Evolutionary conservation across 139 green algal species (phyloP), one percentile per base, ranked within the genome.

Genomic region (Asterochloris erici): DNA sequence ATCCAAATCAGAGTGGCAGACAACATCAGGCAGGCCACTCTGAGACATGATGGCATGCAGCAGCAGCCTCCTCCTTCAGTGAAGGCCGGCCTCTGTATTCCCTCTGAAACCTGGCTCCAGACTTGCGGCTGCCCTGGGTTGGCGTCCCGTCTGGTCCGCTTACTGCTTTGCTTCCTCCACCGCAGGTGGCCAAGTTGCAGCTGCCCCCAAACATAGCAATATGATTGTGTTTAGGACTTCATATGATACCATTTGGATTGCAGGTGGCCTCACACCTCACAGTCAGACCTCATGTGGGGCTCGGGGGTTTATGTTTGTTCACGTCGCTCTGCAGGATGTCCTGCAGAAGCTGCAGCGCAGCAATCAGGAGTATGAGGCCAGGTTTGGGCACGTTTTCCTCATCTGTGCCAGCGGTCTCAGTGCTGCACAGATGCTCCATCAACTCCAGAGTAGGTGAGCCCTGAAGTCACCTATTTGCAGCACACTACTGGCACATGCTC

Each of bases 371-470:
- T 99, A 99, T 86, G 84, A 93, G n/a, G 85, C 89, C 4, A 93
- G 90, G 54, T 98, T 98, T 84, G 95, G 96, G 9, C 91, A 96
- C 86, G 92, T 99, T 63, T 99, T 99, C 91, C 92, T 99, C 78
- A 94, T 99, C 19, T 99, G 88, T 68, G 96, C 96, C 12, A 87
- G 85, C 1, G 95, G 95, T 63, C 94, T 90, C 75, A 81, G 68
- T 12, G 87, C 92, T 0, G 77, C 75, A 9, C 81, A 96, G 21
- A 95, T 98, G 84, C 84, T 97, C 71, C 79, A 62, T 0, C 64
- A 63, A 0, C 73, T 98, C 21, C 90, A 93, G 54, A 38, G 23
- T n/a, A 86, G 89, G 89, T 88, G 38, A 75, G 66, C 66, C 23
- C 10, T 24, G 10, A 71, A 71, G 10, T 26, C 66, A 71, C 66